phyloP scores from a whole-genome alignment of 768 basidiomycete genomes.

The Termitomyces sp. region DNA sequence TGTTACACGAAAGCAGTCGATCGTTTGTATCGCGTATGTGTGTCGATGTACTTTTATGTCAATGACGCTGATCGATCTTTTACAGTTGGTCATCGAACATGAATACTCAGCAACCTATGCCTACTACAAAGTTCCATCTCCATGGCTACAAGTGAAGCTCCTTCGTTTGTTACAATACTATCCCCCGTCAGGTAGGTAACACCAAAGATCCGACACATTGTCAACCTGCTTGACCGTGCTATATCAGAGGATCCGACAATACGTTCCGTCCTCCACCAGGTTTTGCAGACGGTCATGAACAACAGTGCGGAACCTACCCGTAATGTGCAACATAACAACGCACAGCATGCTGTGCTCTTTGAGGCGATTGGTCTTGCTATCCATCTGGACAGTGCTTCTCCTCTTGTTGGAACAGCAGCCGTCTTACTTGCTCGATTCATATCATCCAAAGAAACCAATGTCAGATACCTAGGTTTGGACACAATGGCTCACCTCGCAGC shows the following conservation, averaged over 20 bases:
- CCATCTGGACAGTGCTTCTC: constrained; percentile 89
- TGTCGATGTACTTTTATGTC: background rate
- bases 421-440: constrained; percentile 94
- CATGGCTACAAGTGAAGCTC: constrained; percentile 97
- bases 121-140: constrained; percentile 97
- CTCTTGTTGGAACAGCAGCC: constrained; percentile 84
- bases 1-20: constrained; percentile 96
- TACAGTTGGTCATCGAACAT: constrained; percentile 84
- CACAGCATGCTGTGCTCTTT: constrained; percentile 96
- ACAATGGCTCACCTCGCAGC: constrained; percentile 98
- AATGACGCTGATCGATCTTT: constrained; percentile 1
- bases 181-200: constrained; percentile 77
- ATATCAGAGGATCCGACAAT: constrained; percentile 77
- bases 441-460: constrained; percentile 97
- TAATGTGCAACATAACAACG: constrained; percentile 98
- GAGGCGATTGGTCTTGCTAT: constrained; percentile 97
- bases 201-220: background rate
- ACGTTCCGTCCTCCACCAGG: constrained; percentile 70
- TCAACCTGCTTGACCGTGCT: constrained; percentile 1
- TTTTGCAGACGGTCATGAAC: constrained; percentile 87
- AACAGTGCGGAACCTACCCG: constrained; percentile 87
- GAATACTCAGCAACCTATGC: constrained; percentile 88
- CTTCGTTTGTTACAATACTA: constrained; percentile 93
- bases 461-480: constrained; percentile 94
- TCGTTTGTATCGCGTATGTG: constrained; percentile 72